These are phyloP conservation scores for Leonotis leonurus DNA, from an alignment of 257 asterid genomes.

Conservation along the genomic window DNA sequence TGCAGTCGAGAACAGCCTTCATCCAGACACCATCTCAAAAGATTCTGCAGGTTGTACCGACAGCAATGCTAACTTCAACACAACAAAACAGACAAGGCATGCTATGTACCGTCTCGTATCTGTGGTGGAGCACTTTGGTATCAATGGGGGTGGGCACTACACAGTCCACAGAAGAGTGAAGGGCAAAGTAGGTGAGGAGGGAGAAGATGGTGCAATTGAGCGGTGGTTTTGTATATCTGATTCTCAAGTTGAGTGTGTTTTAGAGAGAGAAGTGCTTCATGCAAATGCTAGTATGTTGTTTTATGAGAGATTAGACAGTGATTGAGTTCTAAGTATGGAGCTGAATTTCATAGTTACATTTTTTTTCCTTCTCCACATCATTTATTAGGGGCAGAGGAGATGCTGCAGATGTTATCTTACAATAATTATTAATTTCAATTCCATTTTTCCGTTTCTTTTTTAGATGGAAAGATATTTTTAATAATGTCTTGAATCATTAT, in stretches of 20 bases:
- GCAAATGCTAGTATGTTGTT: slow-evolving; percentile 83
- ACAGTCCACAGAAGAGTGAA: slow-evolving; percentile 66
- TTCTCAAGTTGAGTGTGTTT: slow-evolving; percentile 51
- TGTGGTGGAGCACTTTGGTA: slow-evolving; percentile 80
- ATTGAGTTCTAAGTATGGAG: not conserved
- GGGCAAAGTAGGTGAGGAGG: slow-evolving; percentile 31
- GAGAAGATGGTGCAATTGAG: slow-evolving; percentile 38
- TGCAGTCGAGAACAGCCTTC: too few species aligned
- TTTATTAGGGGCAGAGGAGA: not conserved
- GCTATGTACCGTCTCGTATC: slow-evolving; percentile 61
- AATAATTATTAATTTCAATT: too few species aligned
- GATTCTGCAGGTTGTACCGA: too few species aligned
- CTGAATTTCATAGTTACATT: not conserved
- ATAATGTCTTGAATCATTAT: too few species aligned
- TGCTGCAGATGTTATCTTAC: not conserved
- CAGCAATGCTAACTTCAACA: too few species aligned
- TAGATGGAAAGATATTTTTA: too few species aligned
- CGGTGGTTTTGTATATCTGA: slow-evolving; percentile 90
- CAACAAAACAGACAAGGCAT: not conserved
- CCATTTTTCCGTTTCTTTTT: too few species aligned
- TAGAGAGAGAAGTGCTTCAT: slow-evolving; percentile 64
- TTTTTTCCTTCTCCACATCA: not conserved
- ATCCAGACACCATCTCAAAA: too few species aligned
- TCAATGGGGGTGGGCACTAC: slow-evolving; percentile 77
- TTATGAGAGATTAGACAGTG: slow-evolving; percentile 51